Base-by-base conservation (phyloP, 306 rosid genomes). In the Rosa multiflora region DNA sequence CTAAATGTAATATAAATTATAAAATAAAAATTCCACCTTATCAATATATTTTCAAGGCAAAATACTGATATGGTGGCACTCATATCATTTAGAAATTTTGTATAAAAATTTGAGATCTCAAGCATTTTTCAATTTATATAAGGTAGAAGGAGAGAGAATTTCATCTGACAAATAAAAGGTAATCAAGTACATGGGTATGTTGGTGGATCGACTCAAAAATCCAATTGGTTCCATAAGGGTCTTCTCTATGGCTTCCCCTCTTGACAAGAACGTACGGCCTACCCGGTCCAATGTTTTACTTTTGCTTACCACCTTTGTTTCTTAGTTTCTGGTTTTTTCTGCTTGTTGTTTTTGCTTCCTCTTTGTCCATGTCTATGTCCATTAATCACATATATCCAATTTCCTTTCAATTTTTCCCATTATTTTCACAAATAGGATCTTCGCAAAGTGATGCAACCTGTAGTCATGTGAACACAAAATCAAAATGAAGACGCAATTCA, bases 401-500 rank as follows among this genome's bases (percentile, higher is more conserved):
- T 73, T 39, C 35, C n/a, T 21, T 35, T 10, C n/a, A 23, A 11
- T 35, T 55, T 56, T 21, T 74, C 68, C 20, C 40, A 20, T 37
- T 73, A 10, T 13, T 73, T 5, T 8, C 53, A 26, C 39, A 29
- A 2, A 29, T 29, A 62, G 39, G 39, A 62, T 62, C 67, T 59
- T 20, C 71, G 39, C 53, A 13, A 46, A 42, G 26, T 42, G 53
- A 12, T 40, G 23, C 69, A 42, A 75, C 37, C 9, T 42, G 1
- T 17, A 46, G 59, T 26, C 79, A 62, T 75, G 71, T 75, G 79
- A 75, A 59, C 70, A 37, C 68, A 26, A 26, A 32, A 4, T 67
- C 43, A 61, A 75, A 74, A 13, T 13, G 69, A 7, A 74, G 55
- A 74, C 78, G 78, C 78, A 74, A 74, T 40, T 56, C 23, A 58